phyloP scores from a whole-genome alignment of 805 yeast species.

The Zygosaccharomyces kombuchaensis region DNA sequence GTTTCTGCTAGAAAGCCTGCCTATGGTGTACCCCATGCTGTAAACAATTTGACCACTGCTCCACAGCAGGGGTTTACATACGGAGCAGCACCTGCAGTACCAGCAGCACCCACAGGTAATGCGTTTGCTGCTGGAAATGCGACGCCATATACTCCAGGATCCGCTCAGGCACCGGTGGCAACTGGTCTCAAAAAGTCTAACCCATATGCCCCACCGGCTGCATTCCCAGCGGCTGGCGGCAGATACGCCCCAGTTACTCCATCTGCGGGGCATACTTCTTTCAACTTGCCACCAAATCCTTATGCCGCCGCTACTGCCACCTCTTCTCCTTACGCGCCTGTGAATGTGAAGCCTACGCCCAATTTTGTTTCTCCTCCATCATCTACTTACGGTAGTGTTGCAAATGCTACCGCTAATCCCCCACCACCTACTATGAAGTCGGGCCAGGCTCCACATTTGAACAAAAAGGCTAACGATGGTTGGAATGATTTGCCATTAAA shows the following conservation, averaged over 20 bases:
- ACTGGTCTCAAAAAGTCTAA: constrained; percentile 9
- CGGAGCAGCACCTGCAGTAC: background rate
- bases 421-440: constrained; percentile 36
- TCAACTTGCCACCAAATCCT: constrained; percentile 28
- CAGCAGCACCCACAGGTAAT: background rate
- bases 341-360: constrained; percentile 27
- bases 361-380: constrained; percentile 20
- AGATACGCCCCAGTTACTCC: constrained; percentile 14
- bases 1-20: constrained; percentile 7
- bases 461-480: constrained; percentile 36
- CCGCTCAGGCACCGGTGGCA: constrained; percentile 5
- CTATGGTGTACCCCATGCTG: constrained; percentile 7
- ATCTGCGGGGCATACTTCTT: constrained; percentile 7
- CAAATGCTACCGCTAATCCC: constrained; percentile 36
- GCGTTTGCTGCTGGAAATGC: background rate
- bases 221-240: constrained; percentile 30
- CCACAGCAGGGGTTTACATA: constrained; percentile 1
- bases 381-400: constrained; percentile 41
- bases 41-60: constrained; percentile 1
- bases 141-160: constrained; percentile 3
- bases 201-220: constrained; percentile 20
- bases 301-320: constrained; percentile 27
- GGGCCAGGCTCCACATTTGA: constrained; percentile 36
- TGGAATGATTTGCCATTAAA: constrained; percentile 37
- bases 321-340: constrained; percentile 24